Evolutionary conservation across 31 red algal genomes (phyloP).

Genomic region (Odonthalia washingtoniensis): DNA sequence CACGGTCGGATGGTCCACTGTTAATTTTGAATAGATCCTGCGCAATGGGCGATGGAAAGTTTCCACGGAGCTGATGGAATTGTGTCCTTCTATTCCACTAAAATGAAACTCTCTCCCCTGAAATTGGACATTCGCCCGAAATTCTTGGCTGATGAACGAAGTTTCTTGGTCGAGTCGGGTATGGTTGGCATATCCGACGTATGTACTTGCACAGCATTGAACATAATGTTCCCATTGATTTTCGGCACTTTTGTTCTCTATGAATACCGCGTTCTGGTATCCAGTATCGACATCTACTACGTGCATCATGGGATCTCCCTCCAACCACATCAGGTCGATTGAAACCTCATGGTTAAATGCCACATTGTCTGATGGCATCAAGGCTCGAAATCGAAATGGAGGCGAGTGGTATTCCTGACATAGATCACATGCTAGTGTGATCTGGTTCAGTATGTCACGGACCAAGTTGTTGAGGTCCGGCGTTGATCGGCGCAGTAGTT

Average conservation of each 20-base stretch:
- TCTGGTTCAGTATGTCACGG: not conserved
- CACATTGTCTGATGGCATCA: not conserved
- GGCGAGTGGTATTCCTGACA: not conserved
- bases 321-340: constrained; percentile 7
- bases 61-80: constrained; percentile 38
- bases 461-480: no score
- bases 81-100: constrained; percentile 11
- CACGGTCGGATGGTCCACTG: not conserved
- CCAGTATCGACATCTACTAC: not conserved
- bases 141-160: not conserved
- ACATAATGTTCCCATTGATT: not conserved
- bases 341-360: not conserved
- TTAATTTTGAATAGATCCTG: not conserved
- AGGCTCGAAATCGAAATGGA: not conserved
- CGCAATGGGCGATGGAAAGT: constrained; percentile 22
- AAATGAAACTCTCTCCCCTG: constrained; percentile 1
- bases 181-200: constrained; percentile 13
- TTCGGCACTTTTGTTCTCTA: not conserved
- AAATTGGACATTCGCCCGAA: not conserved
- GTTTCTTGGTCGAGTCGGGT: constrained; percentile 7
- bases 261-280: not conserved
- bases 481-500: no score
- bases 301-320: not conserved
- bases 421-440: not conserved
- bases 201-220: constrained; percentile 28